Conservation (phyloP, 2,329 filamentous ascomycete species). For the Ophiostoma ulmi region DNA sequence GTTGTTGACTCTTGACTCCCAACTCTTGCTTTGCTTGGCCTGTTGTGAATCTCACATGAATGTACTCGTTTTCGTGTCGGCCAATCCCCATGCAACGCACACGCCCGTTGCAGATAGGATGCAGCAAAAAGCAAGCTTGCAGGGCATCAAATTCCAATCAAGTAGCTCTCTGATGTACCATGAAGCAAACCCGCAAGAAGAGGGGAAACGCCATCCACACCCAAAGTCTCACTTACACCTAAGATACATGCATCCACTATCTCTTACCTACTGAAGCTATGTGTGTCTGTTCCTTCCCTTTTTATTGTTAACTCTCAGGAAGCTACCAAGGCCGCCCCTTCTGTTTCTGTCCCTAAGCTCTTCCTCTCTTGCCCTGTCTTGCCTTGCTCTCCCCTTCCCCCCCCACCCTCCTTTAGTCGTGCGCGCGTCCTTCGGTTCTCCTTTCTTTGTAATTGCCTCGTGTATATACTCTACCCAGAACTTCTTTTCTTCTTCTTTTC, state of each 20-base stretch:
- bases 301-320: background rate
- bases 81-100: slow-evolving; percentile 1
- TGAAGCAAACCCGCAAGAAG: background rate
- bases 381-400: background rate
- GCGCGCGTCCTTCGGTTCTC: background rate
- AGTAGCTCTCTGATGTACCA: no score
- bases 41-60: background rate
- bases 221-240: background rate
- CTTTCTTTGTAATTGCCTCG: background rate
- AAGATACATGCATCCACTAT: background rate
- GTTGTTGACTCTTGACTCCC: background rate
- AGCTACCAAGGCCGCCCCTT: slow-evolving; percentile 11
- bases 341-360: slow-evolving; percentile 16
- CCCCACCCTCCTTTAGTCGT: background rate
- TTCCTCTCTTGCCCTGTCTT: background rate
- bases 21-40: background rate
- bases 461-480: no score
- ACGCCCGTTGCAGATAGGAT: background rate
- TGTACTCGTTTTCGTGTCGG: background rate
- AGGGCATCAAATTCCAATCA: background rate
- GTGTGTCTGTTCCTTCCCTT: background rate
- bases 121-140: background rate
- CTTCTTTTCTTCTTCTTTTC: background rate
- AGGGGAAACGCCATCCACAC: background rate
- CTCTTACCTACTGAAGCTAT: slow-evolving; percentile 9